Evolutionary conservation across 495 filamentous ascomycete species (phyloP), one percentile per base, ranked within the genome.

Genomic region (Chaetomium fimeti): DNA sequence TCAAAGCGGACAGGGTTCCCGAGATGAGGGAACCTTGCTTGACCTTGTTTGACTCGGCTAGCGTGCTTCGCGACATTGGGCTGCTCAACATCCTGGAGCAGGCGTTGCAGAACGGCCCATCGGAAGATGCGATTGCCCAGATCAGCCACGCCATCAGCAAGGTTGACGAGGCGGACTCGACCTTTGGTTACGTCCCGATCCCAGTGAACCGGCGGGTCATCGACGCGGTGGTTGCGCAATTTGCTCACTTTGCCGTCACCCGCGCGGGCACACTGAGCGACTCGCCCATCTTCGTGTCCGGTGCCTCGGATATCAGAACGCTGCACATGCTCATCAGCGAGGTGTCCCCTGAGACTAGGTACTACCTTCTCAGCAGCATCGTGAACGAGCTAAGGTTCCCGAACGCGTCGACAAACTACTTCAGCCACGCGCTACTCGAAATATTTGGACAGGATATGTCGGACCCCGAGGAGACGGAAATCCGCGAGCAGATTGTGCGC

Each of bases 371-470:
- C 52, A 85, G 82, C 71, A 89, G 89, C 53, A 93, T 98, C 76
- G 84, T 90, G 51, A 94, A 97, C 76, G 91, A 97, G 75, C 87
- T 99, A 29, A 89, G 95, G 53, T 94, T 90, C 69, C 89, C 92
- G 2, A 96, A 92, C 71, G 88, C 87, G 68, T 85, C 93, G 69
- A 98, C 94, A 20, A 89, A 95, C 71, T 98, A 93, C 78, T 99
- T 97, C 78, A 91, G 87, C 74, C 90, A 92, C 72, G 85, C 90
- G 18, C 83, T 97, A 20, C 83, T 97, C 48, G 88, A 93, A 68
- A 79, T 99, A 61, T 97, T 98, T 74, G 89, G 90, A 16, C 83
- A 85, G 63, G 88, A 93, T 68, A 78, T 87, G 57, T 82, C 85
- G 52, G 91, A 95, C 72, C 85, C 88, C 38, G 88, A 92, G 69